These are phyloP conservation scores for Aspergillus costaricaensis DNA, from an alignment of 2,329 filamentous ascomycete genomes.

Conservation along the genomic window DNA sequence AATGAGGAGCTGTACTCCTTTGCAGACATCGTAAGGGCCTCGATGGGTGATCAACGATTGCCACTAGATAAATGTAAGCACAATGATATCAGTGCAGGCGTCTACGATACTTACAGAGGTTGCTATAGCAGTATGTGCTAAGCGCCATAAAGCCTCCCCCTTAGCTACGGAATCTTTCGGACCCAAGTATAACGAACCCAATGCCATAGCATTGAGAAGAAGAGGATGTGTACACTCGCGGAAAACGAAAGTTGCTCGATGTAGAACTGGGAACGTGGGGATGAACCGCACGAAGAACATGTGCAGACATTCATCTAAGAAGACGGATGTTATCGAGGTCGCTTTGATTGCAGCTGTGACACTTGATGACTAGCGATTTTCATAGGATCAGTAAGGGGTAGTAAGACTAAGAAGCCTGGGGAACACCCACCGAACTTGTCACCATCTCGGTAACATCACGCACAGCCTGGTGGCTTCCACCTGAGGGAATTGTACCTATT, in stretches of 20 bases:
- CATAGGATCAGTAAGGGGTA: not conserved
- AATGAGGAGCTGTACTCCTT: slow-evolving; percentile 48
- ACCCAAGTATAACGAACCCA: slow-evolving; percentile 49
- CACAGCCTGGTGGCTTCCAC: slow-evolving; percentile 48
- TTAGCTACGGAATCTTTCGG: slow-evolving; percentile 47
- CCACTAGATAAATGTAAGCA: slow-evolving; percentile 34
- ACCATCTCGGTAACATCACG: slow-evolving; percentile 50
- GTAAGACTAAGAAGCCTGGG: not conserved
- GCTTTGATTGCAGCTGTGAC: slow-evolving; percentile 49
- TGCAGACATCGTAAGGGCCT: slow-evolving; percentile 47
- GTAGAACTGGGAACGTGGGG: slow-evolving; percentile 49
- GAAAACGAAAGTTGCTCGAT: slow-evolving; percentile 49
- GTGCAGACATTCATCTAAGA: slow-evolving; percentile 50
- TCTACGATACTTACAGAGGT: slow-evolving; percentile 36
- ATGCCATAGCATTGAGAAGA: slow-evolving; percentile 49
- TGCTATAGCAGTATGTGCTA: slow-evolving; percentile 49
- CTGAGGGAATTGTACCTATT: slow-evolving; percentile 43
- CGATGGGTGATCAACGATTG: slow-evolving; percentile 47
- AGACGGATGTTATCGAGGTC: slow-evolving; percentile 48
- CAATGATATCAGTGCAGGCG: not conserved
- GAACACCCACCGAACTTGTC: slow-evolving; percentile 40
- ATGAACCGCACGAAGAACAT: slow-evolving; percentile 52
- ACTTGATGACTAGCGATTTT: slow-evolving; percentile 39
- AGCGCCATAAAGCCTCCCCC: slow-evolving; percentile 48
- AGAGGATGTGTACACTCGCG: slow-evolving; percentile 48